Evolutionary conservation across 2,329 filamentous ascomycete genomes (phyloP), one percentile per base, ranked within the genome.

Genomic region (Ceratocystis albifundus): DNA sequence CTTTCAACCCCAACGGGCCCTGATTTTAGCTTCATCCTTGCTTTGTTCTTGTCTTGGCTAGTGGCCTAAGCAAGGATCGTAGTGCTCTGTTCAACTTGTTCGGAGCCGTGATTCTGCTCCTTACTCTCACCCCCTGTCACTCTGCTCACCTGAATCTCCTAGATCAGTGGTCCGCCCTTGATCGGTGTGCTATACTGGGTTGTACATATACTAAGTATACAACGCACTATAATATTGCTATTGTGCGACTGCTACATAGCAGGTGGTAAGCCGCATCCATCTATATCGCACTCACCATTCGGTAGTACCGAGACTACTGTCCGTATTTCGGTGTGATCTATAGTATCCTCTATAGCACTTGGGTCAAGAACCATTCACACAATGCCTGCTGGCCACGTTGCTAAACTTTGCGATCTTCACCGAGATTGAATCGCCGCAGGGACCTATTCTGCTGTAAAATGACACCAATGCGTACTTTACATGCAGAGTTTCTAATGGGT

Each of bases 11-110:
- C 64, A 41, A 57, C 32, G 55, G 30, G 55, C 57, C 41, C 50
- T 62, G 41, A 28, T 63, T 65, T 30, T 41, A 44, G 30, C 25
- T 25, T 57, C 25, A 57, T 44, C 46, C 61, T 59, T 66, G 32
- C 30, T 36, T 45, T 45, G 59, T 45, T 20, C 59, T 36, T 46
- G 61, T 10, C 61, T 46, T 25, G 20, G 10, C 12, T 62, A 25
- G 12, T n/a, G 36, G 22, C 25, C 3, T 28, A 12, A 57, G 17
- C 53, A 57, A 57, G 53, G 53, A 28, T 57, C 15, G 8, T 28
- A 2, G 30, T 32, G 30, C 36, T 41, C 2, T 41, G 36, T 10
- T 15, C 53, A 30, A 22, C n/a, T 50, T 57, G 30, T 57, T 57
- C 53, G 53, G 53, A 57, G 53, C n/a, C 61, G 36, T 62, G 36